phyloP scores from a whole-genome alignment of 139 green algal genomes.

The Volvox reticuliferus region DNA sequence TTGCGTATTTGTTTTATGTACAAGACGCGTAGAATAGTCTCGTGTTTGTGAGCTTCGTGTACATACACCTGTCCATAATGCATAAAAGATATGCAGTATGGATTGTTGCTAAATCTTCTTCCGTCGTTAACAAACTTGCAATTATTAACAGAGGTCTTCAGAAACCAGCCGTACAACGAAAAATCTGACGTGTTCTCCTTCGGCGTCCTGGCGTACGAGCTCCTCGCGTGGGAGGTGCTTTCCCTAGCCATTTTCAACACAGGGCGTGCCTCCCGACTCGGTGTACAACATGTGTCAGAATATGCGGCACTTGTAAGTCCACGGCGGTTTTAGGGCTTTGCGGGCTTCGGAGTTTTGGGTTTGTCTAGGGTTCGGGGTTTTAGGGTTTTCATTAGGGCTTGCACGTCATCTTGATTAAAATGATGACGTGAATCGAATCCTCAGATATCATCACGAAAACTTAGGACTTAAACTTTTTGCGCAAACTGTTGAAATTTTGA shows the following conservation, averaged over 20 bases:
- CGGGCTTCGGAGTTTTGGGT: background rate
- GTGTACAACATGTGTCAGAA: background rate
- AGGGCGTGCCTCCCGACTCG: background rate
- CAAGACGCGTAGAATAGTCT: too few relatives aligned
- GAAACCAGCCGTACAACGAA: conserved; percentile 40
- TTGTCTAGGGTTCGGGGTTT: background rate
- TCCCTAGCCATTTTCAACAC: conserved; percentile 8
- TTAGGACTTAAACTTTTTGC: background rate
- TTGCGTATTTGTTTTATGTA: too few relatives aligned
- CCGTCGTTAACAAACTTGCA: background rate
- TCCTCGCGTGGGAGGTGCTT: conserved; percentile 22
- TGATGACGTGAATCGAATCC: background rate
- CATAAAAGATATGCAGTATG: background rate
- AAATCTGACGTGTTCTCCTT: conserved; percentile 32
- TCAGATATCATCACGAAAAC: background rate
- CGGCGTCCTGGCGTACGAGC: conserved; percentile 23
- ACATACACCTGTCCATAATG: too few relatives aligned
- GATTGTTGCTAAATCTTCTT: background rate
- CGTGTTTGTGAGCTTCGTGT: too few relatives aligned
- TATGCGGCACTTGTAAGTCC: conserved; percentile 7
- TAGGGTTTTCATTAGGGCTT: background rate
- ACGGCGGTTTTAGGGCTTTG: background rate
- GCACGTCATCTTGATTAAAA: background rate
- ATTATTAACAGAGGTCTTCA: conserved; percentile 13
- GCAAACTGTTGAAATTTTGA: background rate